Percentiles rank a stretch among this genome's conserved stretches.
Evolutionary conservation across 108 stramenopile species (phyloP).

Genomic region (Nitzschia sp.): DNA sequence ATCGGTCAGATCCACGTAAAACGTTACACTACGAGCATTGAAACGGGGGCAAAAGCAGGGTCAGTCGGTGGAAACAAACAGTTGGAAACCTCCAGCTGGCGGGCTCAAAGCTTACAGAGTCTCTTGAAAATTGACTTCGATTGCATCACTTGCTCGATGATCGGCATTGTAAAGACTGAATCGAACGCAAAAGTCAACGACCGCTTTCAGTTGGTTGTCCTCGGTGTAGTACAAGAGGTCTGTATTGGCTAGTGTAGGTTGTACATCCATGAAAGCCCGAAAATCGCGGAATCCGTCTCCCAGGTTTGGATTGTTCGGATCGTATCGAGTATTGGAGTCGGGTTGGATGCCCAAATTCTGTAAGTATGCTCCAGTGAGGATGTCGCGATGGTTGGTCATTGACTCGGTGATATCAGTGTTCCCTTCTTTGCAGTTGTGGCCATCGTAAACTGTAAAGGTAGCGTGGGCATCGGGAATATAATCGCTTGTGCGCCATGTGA

Average conservation of each 20-base stretch:
- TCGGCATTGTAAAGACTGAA: conserved; percentile 5
- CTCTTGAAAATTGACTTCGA: conserved; percentile 13
- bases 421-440: not conserved
- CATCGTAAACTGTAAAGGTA: not conserved
- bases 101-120: not conserved
- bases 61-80: too few relatives aligned
- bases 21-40: not conserved
- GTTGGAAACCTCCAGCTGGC: too few relatives aligned
- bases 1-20: not conserved
- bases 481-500: not conserved
- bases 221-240: not conserved
- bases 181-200: conserved; percentile 8
- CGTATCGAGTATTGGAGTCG: not conserved
- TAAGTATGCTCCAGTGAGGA: not conserved
- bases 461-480: not conserved
- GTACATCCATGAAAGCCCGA: not conserved
- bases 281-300: not conserved
- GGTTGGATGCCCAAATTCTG: conserved; percentile 7
- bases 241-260: not conserved
- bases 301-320: not conserved
- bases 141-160: not conserved
- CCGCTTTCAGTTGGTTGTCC: not conserved
- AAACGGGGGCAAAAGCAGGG: too few relatives aligned
- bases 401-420: not conserved
- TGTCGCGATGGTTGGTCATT: not conserved